These are phyloP conservation scores for Babesia gibsoni DNA, from an alignment of 169 alveolate genomes.

Conservation along the genomic window DNA sequence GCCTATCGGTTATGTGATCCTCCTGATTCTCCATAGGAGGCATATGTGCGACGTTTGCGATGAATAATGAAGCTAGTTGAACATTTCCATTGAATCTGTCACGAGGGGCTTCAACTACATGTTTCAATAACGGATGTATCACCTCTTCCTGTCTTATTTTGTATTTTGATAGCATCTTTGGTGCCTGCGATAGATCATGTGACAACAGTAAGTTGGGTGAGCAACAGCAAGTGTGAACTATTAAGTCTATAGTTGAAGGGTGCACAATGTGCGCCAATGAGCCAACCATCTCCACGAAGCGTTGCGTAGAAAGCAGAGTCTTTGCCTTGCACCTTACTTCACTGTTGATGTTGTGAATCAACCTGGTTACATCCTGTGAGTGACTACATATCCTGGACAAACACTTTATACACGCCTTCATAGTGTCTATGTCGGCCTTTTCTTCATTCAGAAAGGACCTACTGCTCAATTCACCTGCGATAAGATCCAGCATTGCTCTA, in stretches of 20 bases:
- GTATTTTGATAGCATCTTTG: conserved; percentile 10
- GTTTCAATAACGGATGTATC: background rate
- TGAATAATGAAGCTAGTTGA: background rate
- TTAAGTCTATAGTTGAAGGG: conserved; percentile 20
- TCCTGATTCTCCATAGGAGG: background rate
- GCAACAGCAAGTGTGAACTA: conserved; percentile 25
- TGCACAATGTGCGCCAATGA: conserved; percentile 19
- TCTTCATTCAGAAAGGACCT: background rate
- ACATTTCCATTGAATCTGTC: background rate
- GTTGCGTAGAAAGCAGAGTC: background rate
- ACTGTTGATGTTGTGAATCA: background rate
- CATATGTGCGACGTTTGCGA: background rate
- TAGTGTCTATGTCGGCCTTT: background rate
- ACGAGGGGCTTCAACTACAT: background rate
- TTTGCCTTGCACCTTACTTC: conserved; percentile 12
- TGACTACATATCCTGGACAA: background rate
- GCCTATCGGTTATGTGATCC: background rate
- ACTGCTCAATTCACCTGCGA: background rate
- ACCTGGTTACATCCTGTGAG: background rate
- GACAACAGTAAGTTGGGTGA: background rate
- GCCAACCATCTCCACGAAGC: background rate
- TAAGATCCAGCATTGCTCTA: background rate
- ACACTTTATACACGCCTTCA: conserved; percentile 6
- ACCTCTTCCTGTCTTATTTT: conserved; percentile 16
- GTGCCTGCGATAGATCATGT: conserved; percentile 4